Conservation (phyloP, 2,329 filamentous ascomycete species). For the Ophiocordyceps sinensis region DNA sequence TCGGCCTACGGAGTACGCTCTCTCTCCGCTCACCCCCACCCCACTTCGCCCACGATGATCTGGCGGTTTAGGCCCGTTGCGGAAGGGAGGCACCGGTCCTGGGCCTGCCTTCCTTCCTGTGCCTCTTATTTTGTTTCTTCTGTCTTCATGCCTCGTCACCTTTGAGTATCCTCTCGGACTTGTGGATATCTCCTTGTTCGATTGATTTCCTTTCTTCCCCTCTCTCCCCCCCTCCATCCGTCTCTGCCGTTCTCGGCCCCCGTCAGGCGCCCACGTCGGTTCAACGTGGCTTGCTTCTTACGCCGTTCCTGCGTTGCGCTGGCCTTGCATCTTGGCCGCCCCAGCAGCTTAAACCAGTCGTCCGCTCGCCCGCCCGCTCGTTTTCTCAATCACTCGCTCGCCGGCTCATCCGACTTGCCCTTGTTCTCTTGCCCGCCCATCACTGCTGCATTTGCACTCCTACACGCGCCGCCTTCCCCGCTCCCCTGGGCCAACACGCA, state of each 20-base stretch:
- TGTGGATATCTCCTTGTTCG: too few relatives aligned
- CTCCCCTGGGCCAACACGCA: background rate
- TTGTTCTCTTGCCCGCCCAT: too few relatives aligned
- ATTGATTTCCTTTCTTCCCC: background rate
- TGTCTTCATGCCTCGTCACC: too few relatives aligned
- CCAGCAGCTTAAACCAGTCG: background rate
- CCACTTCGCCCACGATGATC: too few relatives aligned
- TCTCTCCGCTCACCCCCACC: too few relatives aligned
- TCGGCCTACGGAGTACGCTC: too few relatives aligned
- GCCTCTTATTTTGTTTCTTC: too few relatives aligned
- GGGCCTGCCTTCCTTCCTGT: too few relatives aligned
- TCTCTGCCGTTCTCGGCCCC: background rate
- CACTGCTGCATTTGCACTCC: background rate
- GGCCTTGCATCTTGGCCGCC: background rate
- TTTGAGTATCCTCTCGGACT: too few relatives aligned
- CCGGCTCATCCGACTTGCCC: background rate
- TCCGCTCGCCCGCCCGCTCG: background rate
- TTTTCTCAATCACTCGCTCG: background rate
- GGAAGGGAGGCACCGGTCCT: too few relatives aligned
- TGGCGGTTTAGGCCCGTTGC: too few relatives aligned
- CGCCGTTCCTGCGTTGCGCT: background rate
- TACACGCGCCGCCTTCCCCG: background rate
- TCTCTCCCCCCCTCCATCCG: background rate
- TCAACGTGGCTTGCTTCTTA: background rate
- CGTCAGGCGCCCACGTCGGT: background rate